Percentiles rank a stretch among this genome's conserved stretches.
Conservation (phyloP, 169 alveolate genomes). For the Plasmodium falciparum region DNA sequence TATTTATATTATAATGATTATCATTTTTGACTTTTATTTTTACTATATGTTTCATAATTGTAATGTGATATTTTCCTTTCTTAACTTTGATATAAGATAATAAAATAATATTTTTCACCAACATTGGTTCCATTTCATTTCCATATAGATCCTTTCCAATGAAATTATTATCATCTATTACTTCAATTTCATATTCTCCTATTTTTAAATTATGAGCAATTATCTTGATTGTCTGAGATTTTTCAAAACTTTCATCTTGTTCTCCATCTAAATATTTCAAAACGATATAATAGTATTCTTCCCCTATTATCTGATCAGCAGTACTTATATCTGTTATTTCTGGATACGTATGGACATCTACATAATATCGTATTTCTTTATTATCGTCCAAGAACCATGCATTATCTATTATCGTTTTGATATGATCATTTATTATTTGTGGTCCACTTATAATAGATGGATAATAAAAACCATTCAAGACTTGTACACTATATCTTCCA, state of each 20-base stretch:
- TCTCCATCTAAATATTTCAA: constrained; percentile 8
- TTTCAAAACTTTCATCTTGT: not conserved
- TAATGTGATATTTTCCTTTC: constrained; percentile 20
- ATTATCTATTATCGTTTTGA: constrained; percentile 2
- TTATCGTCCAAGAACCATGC: constrained; percentile 12
- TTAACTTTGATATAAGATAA: constrained; percentile 3
- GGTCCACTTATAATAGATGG: constrained; percentile 7
- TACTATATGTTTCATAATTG: not conserved
- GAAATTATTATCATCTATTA: constrained; percentile 1
- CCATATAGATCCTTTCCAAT: constrained; percentile 20
- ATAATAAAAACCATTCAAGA: constrained; percentile 16
- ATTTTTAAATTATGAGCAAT: constrained; percentile 1
- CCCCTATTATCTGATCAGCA: not conserved
- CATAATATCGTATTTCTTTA: not conserved
- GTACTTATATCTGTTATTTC: not conserved
- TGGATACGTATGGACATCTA: not conserved
- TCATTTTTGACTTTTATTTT: too few relatives aligned
- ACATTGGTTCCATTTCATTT: not conserved
- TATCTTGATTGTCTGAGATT: constrained; percentile 5
- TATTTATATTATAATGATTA: too few relatives aligned
- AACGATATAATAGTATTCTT: constrained; percentile 13
- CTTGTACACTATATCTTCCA: constrained; percentile 18
- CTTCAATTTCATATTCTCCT: constrained; percentile 15
- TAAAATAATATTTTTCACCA: constrained; percentile 7
- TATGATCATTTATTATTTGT: not conserved